These are phyloP conservation scores for Quercus aquifolioides DNA, from an alignment of 306 rosid genomes.

Conservation along the genomic window DNA sequence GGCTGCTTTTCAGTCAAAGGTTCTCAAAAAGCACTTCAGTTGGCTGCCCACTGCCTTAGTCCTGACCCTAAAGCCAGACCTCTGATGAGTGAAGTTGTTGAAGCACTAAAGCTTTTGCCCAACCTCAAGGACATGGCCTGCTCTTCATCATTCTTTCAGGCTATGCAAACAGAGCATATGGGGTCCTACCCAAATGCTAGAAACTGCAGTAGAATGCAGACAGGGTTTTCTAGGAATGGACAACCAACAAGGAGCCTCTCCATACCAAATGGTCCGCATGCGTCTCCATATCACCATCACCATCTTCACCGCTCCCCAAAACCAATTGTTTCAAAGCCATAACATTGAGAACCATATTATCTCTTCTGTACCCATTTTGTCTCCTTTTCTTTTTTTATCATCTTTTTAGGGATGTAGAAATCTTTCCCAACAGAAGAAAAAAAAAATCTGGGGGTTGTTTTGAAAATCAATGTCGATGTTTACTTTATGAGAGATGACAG, in stretches of 20 bases:
- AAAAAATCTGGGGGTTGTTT: not conserved
- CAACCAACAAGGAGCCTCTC: constrained; percentile 36
- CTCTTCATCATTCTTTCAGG: constrained; percentile 25
- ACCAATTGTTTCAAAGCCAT: not conserved
- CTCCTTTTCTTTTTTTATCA: not conserved
- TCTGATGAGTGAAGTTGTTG: constrained; percentile 54
- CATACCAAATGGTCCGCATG: constrained; percentile 12
- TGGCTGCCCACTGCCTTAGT: constrained; percentile 42
- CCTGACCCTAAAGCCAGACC: constrained; percentile 49
- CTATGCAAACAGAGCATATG: constrained; percentile 6
- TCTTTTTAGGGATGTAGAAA: not conserved
- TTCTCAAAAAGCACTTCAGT: constrained; percentile 27
- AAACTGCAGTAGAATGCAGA: constrained; percentile 5
- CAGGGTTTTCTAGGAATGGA: constrained; percentile 16
- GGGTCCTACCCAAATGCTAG: constrained; percentile 18
- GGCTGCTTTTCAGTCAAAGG: constrained; percentile 41
- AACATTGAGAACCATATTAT: not conserved
- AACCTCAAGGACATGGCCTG: constrained; percentile 21
- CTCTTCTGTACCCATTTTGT: not conserved
- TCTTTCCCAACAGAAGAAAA: not conserved
- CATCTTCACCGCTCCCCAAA: constrained; percentile 30
- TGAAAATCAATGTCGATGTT: not conserved
- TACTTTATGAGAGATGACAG: not conserved
- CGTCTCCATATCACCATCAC: constrained; percentile 24
- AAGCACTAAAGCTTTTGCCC: constrained; percentile 21